Evolutionary conservation across 768 basidiomycete species (phyloP).

Genomic region (Trametopsis cervina): DNA sequence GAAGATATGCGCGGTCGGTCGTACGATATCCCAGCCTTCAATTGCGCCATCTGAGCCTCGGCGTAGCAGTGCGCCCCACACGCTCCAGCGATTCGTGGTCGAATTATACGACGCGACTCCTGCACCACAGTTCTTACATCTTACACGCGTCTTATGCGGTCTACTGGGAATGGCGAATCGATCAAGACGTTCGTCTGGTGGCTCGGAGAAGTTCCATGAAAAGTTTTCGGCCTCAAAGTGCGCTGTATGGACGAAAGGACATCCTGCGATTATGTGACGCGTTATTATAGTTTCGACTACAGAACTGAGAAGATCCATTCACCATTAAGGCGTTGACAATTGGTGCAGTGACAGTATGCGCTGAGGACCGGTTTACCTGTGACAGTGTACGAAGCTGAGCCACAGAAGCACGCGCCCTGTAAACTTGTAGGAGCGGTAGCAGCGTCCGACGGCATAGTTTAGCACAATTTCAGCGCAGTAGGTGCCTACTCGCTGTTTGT

Average conservation of each 20-base stretch:
- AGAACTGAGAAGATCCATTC: constrained; percentile 5
- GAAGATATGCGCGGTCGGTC: constrained; percentile 62
- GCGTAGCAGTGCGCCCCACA: constrained; percentile 53
- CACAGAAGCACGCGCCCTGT: constrained; percentile 53
- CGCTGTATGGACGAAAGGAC: constrained; percentile 55
- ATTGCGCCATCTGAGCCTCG: constrained; percentile 45
- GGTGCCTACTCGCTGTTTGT: no score
- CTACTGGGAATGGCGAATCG: constrained; percentile 40
- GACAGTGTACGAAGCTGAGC: constrained; percentile 41
- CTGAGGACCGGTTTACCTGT: constrained; percentile 42
- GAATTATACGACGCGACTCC: constrained; percentile 47
- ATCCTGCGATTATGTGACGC: constrained; percentile 29
- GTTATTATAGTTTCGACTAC: not conserved
- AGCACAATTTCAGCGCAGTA: not conserved
- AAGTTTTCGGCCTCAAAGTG: constrained; percentile 49
- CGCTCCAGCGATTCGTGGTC: constrained; percentile 40
- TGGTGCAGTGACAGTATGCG: constrained; percentile 65
- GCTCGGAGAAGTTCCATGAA: constrained; percentile 42
- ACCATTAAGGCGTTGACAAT: constrained; percentile 60
- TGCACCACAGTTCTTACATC: constrained; percentile 57
- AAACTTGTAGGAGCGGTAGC: constrained; percentile 6
- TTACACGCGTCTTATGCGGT: constrained; percentile 53
- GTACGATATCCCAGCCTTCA: constrained; percentile 44
- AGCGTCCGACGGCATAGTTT: not conserved
- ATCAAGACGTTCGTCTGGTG: constrained; percentile 33